These are phyloP conservation scores for Picochlorum sp. DNA, from an alignment of 139 green algal species.

Conservation along the genomic window DNA sequence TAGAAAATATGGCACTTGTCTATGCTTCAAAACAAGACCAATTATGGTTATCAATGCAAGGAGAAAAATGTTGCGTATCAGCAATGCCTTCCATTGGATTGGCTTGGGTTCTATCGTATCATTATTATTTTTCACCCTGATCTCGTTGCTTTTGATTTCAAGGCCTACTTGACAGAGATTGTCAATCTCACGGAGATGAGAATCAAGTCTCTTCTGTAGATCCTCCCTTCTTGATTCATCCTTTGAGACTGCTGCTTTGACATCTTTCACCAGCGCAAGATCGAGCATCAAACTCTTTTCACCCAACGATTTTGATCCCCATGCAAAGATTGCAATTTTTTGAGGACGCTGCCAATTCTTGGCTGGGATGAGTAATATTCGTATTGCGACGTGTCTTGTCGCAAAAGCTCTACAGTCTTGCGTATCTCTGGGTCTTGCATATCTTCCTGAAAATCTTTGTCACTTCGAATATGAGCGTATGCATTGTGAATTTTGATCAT, in stretches of 20 bases:
- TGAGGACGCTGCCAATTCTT: neutral
- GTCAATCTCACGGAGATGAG: neutral
- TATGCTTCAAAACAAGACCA: too few species aligned
- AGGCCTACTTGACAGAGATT: too few species aligned
- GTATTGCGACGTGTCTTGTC: neutral
- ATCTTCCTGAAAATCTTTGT: constrained; percentile 2
- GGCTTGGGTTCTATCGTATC: too few species aligned
- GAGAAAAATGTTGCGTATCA: too few species aligned
- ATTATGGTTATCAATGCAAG: too few species aligned
- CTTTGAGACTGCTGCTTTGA: neutral
- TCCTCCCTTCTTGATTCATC: neutral
- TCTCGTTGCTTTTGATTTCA: too few species aligned
- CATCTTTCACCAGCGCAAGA: constrained; percentile 1
- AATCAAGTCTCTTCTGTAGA: neutral
- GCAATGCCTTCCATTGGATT: too few species aligned
- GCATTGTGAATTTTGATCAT: neutral
- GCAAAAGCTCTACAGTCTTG: neutral
- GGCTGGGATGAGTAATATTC: neutral
- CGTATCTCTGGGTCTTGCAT: neutral
- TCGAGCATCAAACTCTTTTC: neutral
- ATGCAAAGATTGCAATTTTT: neutral
- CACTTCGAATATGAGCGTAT: neutral
- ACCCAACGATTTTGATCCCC: neutral
- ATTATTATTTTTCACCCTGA: too few species aligned
- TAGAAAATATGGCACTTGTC: too few species aligned